These are phyloP conservation scores for Skeletonema potamos DNA, from an alignment of 108 stramenopile genomes.

Conservation along the genomic window DNA sequence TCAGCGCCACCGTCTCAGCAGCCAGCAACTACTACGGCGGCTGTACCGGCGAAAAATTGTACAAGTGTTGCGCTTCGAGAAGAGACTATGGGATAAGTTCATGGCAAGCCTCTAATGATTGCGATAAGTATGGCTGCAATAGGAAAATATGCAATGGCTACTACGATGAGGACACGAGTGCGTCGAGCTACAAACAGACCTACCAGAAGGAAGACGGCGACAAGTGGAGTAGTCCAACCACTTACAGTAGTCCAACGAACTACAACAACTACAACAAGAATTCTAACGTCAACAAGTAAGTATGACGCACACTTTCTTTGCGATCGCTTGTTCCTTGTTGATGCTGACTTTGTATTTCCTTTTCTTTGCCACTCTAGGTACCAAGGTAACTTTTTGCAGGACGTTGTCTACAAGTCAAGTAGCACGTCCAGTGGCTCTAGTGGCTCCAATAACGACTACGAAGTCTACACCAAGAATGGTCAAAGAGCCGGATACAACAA, in stretches of 20 bases:
- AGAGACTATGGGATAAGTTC: background rate
- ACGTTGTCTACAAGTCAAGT: background rate
- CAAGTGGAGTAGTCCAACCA: background rate
- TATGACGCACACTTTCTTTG: background rate
- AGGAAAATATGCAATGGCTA: background rate
- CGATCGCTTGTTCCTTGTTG: background rate
- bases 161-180: background rate
- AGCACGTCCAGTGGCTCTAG: background rate
- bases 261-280: background rate
- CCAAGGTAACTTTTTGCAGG: background rate
- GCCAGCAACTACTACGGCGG: background rate
- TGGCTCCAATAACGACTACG: background rate
- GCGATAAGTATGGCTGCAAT: background rate
- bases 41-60: background rate
- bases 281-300: background rate
- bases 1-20: background rate
- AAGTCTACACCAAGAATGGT: background rate
- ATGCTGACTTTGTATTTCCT: background rate
- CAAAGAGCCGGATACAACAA: conserved; percentile 1
- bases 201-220: background rate
- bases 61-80: background rate
- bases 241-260: background rate
- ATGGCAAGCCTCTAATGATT: background rate
- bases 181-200: background rate
- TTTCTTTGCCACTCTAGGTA: background rate